Evolutionary conservation across 768 basidiomycete genomes (phyloP), one percentile per base, ranked within the genome.

Genomic region (Psilocybe azurescens): DNA sequence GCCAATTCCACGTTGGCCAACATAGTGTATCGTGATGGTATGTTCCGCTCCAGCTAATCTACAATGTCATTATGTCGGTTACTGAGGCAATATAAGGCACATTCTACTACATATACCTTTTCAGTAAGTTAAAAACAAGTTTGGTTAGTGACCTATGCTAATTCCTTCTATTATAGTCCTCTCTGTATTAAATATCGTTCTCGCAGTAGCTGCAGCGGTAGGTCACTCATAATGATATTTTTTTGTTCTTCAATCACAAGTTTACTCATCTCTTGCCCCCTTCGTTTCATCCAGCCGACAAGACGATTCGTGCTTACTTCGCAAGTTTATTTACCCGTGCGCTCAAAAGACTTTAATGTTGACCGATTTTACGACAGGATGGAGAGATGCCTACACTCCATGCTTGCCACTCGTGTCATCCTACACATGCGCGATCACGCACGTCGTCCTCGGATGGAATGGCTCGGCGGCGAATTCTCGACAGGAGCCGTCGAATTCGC

Each of bases 341-440:
- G 30, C 33, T 13, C 24, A 36, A 16, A 8, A 29, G 36, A 8
- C 5, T 11, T 44, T 16, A 8, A 8, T 52, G n/a, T 10, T 41
- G 24, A 56, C 51, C 11, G 10, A 24, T 59, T 46, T 36, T 18
- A 5, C 16, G 2, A 9, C 18, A 63, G 62, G 16, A 36, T 63
- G 46, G 62, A 63, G 49, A 50, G 62, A 20, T 59, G 53, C 44
- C 18, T 63, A 16, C 62, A 63, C 30, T 54, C 62, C 3, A 63
- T 60, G 39, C 58, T 63, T 24, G 62, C 62, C 10, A 63, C 58
- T 29, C 53, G 62, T 14, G 62, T 59, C 16, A 63, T 59, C 24
- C 58, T 63, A n/a, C 62, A 63, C 49, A 63, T 63, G 62, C 62
- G 62, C 28, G 53, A 63, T 6, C 53, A 59, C 10, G 61, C 56